phyloP scores from a whole-genome alignment of 495 filamentous ascomycete genomes.

The Penicillium turbatum region DNA sequence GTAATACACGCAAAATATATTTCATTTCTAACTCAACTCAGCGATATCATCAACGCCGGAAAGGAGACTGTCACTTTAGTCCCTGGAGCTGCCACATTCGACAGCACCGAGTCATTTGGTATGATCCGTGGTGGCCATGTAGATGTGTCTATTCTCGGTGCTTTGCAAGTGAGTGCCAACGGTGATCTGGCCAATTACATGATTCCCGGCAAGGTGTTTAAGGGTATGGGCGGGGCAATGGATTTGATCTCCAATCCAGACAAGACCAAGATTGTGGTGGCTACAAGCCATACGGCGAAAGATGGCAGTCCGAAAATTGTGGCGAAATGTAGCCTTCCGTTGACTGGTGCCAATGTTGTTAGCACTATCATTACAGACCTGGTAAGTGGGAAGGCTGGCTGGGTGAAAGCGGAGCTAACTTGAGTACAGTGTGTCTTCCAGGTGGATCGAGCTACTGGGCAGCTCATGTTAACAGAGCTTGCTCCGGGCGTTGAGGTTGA shows the following conservation, averaged over 20 bases:
- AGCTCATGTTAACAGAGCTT: constrained; percentile 76
- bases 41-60: constrained; percentile 87
- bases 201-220: constrained; percentile 83
- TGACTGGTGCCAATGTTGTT: constrained; percentile 82
- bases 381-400: constrained; percentile 42
- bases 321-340: constrained; percentile 75
- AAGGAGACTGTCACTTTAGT: constrained; percentile 90
- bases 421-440: constrained; percentile 67
- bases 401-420: neutral
- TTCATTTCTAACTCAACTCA: neutral
- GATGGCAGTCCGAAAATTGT: constrained; percentile 86
- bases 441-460: constrained; percentile 68
- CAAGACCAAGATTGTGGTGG: constrained; percentile 84
- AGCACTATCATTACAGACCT: constrained; percentile 90
- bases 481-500: constrained; percentile 81
- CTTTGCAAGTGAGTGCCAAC: constrained; percentile 78
- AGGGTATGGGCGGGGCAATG: constrained; percentile 97
- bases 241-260: constrained; percentile 83
- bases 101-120: constrained; percentile 83
- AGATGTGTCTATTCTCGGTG: constrained; percentile 84
- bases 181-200: constrained; percentile 92
- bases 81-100: constrained; percentile 76
- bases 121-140: constrained; percentile 89
- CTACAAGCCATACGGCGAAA: constrained; percentile 88
- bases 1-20: neutral